Conservation (phyloP, 345 rosid species). For the Salix purpurea region DNA sequence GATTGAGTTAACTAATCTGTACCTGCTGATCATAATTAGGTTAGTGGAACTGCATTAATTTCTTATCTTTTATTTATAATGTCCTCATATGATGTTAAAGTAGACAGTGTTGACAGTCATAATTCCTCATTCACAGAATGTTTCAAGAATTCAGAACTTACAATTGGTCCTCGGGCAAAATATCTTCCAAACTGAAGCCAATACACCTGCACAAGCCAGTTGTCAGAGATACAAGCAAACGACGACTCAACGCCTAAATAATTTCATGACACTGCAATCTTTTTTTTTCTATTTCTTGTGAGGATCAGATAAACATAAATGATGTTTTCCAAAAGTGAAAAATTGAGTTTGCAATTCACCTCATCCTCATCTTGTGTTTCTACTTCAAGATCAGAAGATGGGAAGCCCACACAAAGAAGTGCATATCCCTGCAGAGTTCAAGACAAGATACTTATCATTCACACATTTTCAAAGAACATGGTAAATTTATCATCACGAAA, state of each 20-base stretch:
- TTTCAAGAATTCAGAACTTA: constrained; percentile 42
- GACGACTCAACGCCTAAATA: not conserved
- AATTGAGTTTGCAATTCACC: constrained; percentile 38
- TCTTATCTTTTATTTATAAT: too few species aligned
- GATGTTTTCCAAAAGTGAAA: constrained; percentile 8
- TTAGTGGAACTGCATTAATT: too few species aligned
- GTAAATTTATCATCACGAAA: constrained; percentile 2
- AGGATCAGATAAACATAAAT: not conserved
- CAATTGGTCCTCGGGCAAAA: constrained; percentile 92
- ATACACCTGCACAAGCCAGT: constrained; percentile 55
- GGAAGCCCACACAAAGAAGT: constrained; percentile 87
- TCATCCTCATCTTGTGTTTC: constrained; percentile 97
- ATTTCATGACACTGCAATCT: not conserved
- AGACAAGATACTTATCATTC: not conserved
- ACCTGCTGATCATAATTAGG: too few species aligned
- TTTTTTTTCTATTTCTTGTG: not conserved
- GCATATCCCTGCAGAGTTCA: constrained; percentile 70
- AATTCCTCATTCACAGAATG: not conserved
- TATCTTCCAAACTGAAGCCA: constrained; percentile 99
- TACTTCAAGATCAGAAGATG: constrained; percentile 80
- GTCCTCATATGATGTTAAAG: too few species aligned
- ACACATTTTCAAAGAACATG: not conserved
- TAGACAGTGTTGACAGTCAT: too few species aligned
- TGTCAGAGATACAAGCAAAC: not conserved
- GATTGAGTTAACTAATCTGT: too few species aligned